Evolutionary conservation across 371 early-diverging fungal species (phyloP), one percentile per base, ranked within the genome.

Genomic region (Gilbertella persicaria): DNA sequence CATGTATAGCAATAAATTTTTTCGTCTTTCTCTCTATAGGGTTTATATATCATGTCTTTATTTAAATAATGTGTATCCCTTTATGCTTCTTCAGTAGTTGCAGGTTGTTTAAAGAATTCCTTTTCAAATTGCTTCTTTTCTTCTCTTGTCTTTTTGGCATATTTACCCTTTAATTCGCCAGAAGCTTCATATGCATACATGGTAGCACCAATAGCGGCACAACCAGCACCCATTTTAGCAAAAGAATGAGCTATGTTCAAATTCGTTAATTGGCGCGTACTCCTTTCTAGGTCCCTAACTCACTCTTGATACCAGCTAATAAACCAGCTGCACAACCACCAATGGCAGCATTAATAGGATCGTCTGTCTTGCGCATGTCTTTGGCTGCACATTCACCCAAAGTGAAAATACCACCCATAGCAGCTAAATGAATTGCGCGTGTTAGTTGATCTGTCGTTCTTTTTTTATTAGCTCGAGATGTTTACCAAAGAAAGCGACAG

Each of bases 391-490:
- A 78, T 53, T 86, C 88, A 41, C 83, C 84, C 16, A 85, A 75
- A 37, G 88, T 77, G 74, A 86, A 90, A 40, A 88, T 76, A 72
- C 90, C 90, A 54, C 89, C 90, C 85, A 90, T 87, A 16, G 87
- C 90, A 61, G 88, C 90, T 86, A 71, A 47, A 46, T 24, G 10
- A n/a, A 19, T 35, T 24, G 8, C 17, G 23, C 26, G 17, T 43
- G 17, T 30, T 8, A 13, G 19, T 48, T 16, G 14, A 21, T 41
- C 42, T 25, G 12, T 33, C n/a, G 9, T 12, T 44, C 30, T 23
- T 14, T 47, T 35, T 48, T 14, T 29, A 12, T 21, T n/a, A n/a
- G n/a, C n/a, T n/a, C n/a, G n/a, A n/a, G n/a, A 20, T 9, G 25
- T 38, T 75, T 84, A 89, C 89, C 89, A 71, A 89, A 83, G 64